Evolutionary conservation across 352 stramenopile genomes (phyloP).

Genomic region (Lagenidium sp.): DNA sequence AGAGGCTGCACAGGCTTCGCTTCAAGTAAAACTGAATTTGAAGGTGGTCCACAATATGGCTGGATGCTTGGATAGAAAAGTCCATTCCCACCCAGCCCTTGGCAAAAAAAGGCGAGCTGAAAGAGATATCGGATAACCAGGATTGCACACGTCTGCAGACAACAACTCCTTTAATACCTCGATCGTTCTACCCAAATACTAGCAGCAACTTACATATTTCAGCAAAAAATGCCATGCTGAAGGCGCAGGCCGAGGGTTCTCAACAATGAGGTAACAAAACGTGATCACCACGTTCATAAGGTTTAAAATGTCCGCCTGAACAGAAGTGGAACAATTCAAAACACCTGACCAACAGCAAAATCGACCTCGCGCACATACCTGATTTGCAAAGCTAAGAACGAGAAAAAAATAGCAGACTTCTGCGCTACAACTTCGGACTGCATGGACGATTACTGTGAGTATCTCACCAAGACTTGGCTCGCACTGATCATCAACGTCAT

Average conservation of each 20-base stretch:
- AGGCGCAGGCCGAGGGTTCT: conserved; percentile 62
- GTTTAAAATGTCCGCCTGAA: conserved; percentile 70
- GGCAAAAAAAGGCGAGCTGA: conserved; percentile 80
- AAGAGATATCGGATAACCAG: conserved; percentile 65
- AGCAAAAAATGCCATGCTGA: conserved; percentile 62
- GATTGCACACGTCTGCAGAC: neutral
- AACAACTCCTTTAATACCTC: neutral
- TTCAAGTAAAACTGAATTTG: conserved; percentile 20
- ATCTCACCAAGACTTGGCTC: conserved; percentile 57
- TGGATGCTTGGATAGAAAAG: conserved; percentile 75
- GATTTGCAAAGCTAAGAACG: conserved; percentile 57
- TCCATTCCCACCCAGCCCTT: conserved; percentile 34
- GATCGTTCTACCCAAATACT: neutral
- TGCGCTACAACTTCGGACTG: conserved; percentile 55
- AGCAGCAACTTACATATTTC: conserved; percentile 81
- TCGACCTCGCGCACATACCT: conserved; percentile 33
- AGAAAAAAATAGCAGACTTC: conserved; percentile 54
- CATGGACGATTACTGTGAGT: conserved; percentile 41
- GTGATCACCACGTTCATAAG: conserved; percentile 60
- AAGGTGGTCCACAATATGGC: conserved; percentile 48
- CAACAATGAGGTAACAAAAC: conserved; percentile 64
- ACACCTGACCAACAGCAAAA: neutral
- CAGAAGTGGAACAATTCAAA: neutral
- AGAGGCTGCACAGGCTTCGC: conserved; percentile 66
- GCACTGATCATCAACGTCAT: conserved; percentile 72